These are phyloP conservation scores for Daedalea quercina DNA, from an alignment of 768 basidiomycete species.

Conservation along the genomic window DNA sequence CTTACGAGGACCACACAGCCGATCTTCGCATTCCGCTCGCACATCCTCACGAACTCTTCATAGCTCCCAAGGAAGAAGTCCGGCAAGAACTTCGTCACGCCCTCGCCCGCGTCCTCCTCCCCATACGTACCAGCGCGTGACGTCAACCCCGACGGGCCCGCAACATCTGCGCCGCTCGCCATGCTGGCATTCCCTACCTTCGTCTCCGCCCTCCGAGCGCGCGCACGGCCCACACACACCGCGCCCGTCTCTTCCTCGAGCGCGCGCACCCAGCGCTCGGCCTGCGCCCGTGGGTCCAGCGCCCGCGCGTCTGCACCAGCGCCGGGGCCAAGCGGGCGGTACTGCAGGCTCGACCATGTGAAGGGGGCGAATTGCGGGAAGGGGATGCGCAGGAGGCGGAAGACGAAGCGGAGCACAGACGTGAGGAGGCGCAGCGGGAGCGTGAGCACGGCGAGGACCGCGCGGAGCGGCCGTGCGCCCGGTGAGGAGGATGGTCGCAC, in stretches of 20 bases:
- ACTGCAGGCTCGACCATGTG: conserved; percentile 41
- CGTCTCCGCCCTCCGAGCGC: background rate
- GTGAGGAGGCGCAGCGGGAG: conserved; percentile 57
- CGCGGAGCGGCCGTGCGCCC: conserved; percentile 24
- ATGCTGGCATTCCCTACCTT: conserved; percentile 6
- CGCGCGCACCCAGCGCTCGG: conserved; percentile 72
- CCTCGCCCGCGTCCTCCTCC: conserved; percentile 18
- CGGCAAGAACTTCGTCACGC: conserved; percentile 52
- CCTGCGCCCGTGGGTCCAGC: conserved; percentile 31
- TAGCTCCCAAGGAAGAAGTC: conserved; percentile 80
- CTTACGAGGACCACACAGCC: conserved; percentile 81
- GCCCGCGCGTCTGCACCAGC: conserved; percentile 11
- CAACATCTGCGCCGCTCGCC: conserved; percentile 27
- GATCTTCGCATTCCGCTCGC: conserved; percentile 65
- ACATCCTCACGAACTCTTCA: conserved; percentile 65
- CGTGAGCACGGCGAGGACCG: conserved; percentile 43
- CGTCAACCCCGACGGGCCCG: conserved; percentile 38
- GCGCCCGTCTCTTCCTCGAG: conserved; percentile 86
- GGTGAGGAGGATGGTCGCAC: conserved; percentile 15
- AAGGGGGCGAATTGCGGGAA: conserved; percentile 41
- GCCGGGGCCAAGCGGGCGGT: conserved; percentile 26
- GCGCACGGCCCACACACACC: conserved; percentile 40
- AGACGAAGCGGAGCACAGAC: conserved; percentile 56
- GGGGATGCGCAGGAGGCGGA: conserved; percentile 62
- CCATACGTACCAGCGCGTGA: conserved; percentile 24